Conservation (phyloP, 2,329 filamentous ascomycete species). For the Colletotrichum musicola region DNA sequence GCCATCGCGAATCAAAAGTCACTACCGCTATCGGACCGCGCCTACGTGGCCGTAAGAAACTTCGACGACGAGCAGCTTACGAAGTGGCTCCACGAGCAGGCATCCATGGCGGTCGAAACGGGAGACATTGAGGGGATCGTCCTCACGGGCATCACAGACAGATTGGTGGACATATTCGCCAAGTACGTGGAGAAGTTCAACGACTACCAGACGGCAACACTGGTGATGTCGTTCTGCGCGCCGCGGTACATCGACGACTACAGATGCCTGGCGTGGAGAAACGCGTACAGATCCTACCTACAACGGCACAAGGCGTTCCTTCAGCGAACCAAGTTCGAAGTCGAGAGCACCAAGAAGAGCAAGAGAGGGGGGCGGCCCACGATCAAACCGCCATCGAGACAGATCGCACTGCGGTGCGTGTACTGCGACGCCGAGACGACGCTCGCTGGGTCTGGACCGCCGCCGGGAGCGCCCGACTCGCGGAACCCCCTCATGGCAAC, state of each 20-base stretch:
- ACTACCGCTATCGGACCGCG: constrained; percentile 79
- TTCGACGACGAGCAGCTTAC: constrained; percentile 73
- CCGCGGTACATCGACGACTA: constrained; percentile 83
- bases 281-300: constrained; percentile 77
- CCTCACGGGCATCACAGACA: constrained; percentile 81
- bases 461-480: constrained; percentile 44
- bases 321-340: constrained; percentile 81
- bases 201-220: constrained; percentile 83
- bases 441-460: constrained; percentile 35
- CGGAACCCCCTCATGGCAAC: constrained; percentile 70
- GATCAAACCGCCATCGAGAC: constrained; percentile 73
- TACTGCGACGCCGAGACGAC: constrained; percentile 77
- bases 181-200: constrained; percentile 81
- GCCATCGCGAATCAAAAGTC: constrained; percentile 79
- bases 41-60: constrained; percentile 78
- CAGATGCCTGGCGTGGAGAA: constrained; percentile 80
- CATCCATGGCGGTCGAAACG: constrained; percentile 69
- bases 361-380: constrained; percentile 73
- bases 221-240: constrained; percentile 79
- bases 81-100: constrained; percentile 76
- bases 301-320: constrained; percentile 81
- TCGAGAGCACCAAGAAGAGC: constrained; percentile 79
- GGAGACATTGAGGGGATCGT: constrained; percentile 84
- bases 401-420: constrained; percentile 81
- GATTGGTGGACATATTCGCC: constrained; percentile 80